Conservation (phyloP, 139 green algal genomes). For the Diplosphaera chodatii region DNA sequence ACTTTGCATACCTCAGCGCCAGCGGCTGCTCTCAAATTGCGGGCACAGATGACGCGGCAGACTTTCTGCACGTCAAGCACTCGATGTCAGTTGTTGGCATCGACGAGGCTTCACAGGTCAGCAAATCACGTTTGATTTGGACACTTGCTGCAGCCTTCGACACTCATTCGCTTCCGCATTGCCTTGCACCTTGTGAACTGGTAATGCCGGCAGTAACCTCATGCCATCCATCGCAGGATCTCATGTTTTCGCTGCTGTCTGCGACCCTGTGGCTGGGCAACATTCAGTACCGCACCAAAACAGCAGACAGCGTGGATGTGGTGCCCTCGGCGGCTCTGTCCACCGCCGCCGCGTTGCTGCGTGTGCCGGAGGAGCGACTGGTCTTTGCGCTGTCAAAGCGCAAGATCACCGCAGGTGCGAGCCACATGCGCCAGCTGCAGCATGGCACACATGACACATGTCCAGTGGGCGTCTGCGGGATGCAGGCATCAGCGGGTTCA, state of each 20-base stretch:
- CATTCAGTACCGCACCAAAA: slow-evolving; percentile 53
- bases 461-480: no score
- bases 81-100: slow-evolving; percentile 84
- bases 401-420: slow-evolving; percentile 37
- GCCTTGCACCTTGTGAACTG: no score
- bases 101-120: background rate
- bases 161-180: no score
- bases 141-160: no score
- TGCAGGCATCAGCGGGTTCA: no score
- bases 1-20: slow-evolving; percentile 55
- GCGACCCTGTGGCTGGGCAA: slow-evolving; percentile 86
- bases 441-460: no score
- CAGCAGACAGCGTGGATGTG: slow-evolving; percentile 27
- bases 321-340: slow-evolving; percentile 21
- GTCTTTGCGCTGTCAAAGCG: slow-evolving; percentile 38
- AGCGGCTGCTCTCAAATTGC: slow-evolving; percentile 58
- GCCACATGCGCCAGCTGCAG: no score
- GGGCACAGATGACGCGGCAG: slow-evolving; percentile 64
- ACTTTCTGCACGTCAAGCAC: slow-evolving; percentile 52
- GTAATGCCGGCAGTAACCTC: no score
- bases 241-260: slow-evolving; percentile 57
- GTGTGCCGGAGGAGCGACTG: slow-evolving; percentile 27
- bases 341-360: slow-evolving; percentile 35
- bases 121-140: background rate
- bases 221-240: slow-evolving; percentile 29